Conservation (phyloP, 2,329 filamentous ascomycete species). For the Berkeleyomyces rouxiae region DNA sequence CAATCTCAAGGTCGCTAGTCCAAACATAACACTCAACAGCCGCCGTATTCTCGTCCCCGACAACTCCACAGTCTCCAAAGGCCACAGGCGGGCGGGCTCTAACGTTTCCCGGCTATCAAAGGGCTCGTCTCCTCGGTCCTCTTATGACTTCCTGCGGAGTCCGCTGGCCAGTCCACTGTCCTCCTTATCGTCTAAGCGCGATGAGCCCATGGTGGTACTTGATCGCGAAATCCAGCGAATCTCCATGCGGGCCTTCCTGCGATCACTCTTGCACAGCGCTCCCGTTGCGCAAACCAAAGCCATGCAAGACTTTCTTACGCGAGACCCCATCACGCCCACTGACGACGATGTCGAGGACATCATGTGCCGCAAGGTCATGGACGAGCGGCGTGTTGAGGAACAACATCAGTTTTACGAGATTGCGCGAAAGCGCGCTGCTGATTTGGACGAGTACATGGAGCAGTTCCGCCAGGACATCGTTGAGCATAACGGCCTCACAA, state of each 20-base stretch:
- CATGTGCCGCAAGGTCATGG: slow-evolving; percentile 58
- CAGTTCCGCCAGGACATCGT: slow-evolving; percentile 55
- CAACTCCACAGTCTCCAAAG: slow-evolving; percentile 10
- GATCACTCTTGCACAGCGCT: slow-evolving; percentile 68
- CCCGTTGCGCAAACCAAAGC: slow-evolving; percentile 70
- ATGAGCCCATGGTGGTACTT: slow-evolving; percentile 24
- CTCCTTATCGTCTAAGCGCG: slow-evolving; percentile 4
- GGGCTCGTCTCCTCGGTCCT: slow-evolving; percentile 14
- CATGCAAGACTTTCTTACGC: slow-evolving; percentile 68
- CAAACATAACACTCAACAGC: not conserved
- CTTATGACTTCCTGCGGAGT: slow-evolving; percentile 10
- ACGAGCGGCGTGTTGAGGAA: slow-evolving; percentile 78
- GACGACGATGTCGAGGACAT: slow-evolving; percentile 79
- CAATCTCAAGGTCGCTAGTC: not conserved
- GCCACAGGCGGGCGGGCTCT: slow-evolving; percentile 18
- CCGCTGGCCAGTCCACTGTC: slow-evolving; percentile 11
- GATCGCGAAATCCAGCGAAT: slow-evolving; percentile 83
- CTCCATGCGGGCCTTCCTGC: slow-evolving; percentile 78
- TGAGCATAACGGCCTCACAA: slow-evolving; percentile 70
- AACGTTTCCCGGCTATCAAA: slow-evolving; percentile 7
- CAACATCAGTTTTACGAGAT: slow-evolving; percentile 93
- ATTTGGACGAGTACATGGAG: slow-evolving; percentile 97
- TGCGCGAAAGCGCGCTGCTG: slow-evolving; percentile 71
- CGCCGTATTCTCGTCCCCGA: not conserved
- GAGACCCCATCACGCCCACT: slow-evolving; percentile 53